Percentiles rank a stretch among this genome's conserved stretches.
These are phyloP conservation scores for Camelina laxa DNA, from an alignment of 345 rosid species.

Conservation along the genomic window DNA sequence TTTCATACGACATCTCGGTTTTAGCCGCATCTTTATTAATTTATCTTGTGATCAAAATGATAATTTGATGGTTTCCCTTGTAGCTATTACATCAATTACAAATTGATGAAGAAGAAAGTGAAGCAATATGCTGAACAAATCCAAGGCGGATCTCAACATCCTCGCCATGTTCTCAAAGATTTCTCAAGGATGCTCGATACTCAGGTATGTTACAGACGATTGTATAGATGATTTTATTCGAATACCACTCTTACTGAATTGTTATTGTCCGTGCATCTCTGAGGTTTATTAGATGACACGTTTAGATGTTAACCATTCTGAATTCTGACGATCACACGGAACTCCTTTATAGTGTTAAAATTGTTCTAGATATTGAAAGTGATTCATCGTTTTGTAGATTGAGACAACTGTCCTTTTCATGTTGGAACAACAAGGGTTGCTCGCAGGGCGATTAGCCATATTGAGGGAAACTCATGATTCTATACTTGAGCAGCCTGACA, in stretches of 20 bases:
- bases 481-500: constrained; percentile 68
- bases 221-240: neutral
- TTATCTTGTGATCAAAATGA: constrained; percentile 8
- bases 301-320: neutral
- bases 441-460: constrained; percentile 67
- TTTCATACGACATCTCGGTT: constrained; percentile 6
- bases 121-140: constrained; percentile 85
- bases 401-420: constrained; percentile 94
- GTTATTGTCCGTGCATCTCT: neutral
- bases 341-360: neutral
- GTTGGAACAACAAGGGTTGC: constrained; percentile 94
- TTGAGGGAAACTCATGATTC: constrained; percentile 74
- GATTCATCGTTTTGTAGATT: constrained; percentile 57
- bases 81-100: constrained; percentile 94
- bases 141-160: constrained; percentile 74
- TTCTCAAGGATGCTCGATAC: constrained; percentile 97
- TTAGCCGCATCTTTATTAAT: neutral
- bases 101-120: constrained; percentile 93
- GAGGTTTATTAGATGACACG: constrained; percentile 2
- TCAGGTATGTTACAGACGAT: constrained; percentile 54
- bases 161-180: constrained; percentile 92
- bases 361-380: constrained; percentile 7
- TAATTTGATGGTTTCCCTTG: constrained; percentile 3
- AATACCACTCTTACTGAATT: neutral
- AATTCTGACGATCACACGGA: neutral